phyloP scores from a whole-genome alignment of 2,329 filamentous ascomycete species.

The Penicillium decumbens region DNA sequence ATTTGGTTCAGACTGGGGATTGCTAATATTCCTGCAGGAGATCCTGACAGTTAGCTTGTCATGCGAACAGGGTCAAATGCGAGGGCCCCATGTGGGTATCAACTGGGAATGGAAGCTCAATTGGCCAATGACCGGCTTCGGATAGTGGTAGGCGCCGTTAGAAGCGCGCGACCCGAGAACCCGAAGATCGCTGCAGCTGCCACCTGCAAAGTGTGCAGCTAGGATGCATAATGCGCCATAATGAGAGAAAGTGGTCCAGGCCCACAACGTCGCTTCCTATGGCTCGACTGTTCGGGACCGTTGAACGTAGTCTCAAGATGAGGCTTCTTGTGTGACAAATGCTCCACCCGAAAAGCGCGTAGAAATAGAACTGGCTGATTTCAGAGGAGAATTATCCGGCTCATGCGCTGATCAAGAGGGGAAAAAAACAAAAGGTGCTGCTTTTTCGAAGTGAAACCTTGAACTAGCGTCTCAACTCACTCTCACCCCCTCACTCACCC shows the following conservation, averaged over 20 bases:
- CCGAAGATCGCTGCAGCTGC: neutral
- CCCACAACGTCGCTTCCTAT: neutral
- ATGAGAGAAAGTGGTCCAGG: neutral
- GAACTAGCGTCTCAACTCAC: neutral
- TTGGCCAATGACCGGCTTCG: neutral
- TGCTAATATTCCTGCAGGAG: neutral
- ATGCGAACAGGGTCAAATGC: neutral
- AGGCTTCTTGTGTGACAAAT: neutral
- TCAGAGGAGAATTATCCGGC: neutral
- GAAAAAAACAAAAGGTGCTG: neutral
- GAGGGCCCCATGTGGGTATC: neutral
- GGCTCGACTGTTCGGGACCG: neutral
- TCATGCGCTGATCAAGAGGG: neutral
- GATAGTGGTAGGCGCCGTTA: conserved; percentile 2
- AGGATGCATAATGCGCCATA: too few relatives aligned
- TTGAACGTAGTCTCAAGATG: neutral
- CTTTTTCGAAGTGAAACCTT: neutral
- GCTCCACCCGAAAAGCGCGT: neutral
- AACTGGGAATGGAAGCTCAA: neutral
- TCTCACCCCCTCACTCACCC: neutral
- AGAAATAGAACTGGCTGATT: neutral
- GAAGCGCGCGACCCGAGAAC: neutral
- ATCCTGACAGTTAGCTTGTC: neutral
- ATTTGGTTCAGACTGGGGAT: neutral
- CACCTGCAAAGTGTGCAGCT: neutral